Percentiles rank a stretch among this genome's conserved stretches.
phyloP scores from a whole-genome alignment of 1,139 yeast species.

The Geotrichum restrictum region DNA sequence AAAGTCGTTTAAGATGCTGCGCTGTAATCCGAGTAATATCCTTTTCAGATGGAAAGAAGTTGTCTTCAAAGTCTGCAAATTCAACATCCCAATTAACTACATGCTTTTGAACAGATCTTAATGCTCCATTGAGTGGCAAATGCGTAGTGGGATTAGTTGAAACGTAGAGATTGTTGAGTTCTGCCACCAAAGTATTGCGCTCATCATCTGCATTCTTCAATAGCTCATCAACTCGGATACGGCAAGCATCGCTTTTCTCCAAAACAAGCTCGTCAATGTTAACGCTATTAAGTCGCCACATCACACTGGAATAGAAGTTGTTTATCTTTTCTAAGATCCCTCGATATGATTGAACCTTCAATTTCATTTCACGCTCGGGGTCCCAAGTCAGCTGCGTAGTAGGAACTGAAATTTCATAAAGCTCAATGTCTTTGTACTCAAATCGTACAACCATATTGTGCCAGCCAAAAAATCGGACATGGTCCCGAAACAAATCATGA shows the following conservation, averaged over 20 bases:
- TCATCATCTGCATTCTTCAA: conserved; percentile 55
- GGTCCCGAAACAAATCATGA: conserved; percentile 77
- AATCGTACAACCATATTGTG: conserved; percentile 75
- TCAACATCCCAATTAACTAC: conserved; percentile 88
- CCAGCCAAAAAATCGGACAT: conserved; percentile 77
- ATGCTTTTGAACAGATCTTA: conserved; percentile 70
- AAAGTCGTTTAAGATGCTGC: conserved; percentile 73
- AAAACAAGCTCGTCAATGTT: conserved; percentile 71
- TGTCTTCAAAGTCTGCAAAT: conserved; percentile 74
- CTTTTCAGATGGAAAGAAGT: conserved; percentile 82
- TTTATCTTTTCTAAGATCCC: conserved; percentile 53
- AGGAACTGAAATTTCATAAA: conserved; percentile 76
- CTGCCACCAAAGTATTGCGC: conserved; percentile 43
- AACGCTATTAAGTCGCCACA: conserved; percentile 66
- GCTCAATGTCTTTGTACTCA: conserved; percentile 71
- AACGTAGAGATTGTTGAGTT: conserved; percentile 53
- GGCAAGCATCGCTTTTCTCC: conserved; percentile 70
- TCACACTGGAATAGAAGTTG: conserved; percentile 69
- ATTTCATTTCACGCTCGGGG: conserved; percentile 63
- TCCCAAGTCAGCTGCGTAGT: conserved; percentile 67
- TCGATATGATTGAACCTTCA: conserved; percentile 62
- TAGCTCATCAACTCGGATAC: conserved; percentile 54
- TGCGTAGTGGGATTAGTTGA: conserved; percentile 61
- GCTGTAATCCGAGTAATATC: conserved; percentile 91
- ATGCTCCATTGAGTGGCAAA: conserved; percentile 62